Evolutionary conservation across 495 filamentous ascomycete species (phyloP).

Genomic region (Echria macrotheca): DNA sequence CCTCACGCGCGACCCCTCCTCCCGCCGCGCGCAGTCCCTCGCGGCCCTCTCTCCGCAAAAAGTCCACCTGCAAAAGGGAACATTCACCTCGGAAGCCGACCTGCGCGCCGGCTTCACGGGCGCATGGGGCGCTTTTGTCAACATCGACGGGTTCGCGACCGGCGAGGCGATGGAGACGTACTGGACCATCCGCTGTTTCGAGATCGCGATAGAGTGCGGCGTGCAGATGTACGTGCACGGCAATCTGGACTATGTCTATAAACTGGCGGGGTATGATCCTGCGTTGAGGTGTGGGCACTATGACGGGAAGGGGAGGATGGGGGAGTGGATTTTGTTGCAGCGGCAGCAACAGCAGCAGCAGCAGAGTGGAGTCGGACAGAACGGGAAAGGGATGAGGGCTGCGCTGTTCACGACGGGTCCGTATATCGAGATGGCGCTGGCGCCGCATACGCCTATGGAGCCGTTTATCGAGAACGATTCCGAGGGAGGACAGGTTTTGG

Average conservation of each 20-base stretch:
- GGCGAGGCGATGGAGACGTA: conserved; percentile 51
- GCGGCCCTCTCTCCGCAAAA: conserved; percentile 27
- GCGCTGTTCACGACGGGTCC: conserved; percentile 49
- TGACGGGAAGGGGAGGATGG: conserved; percentile 50
- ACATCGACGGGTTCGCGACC: conserved; percentile 49
- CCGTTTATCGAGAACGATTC: conserved; percentile 33
- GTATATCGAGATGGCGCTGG: conserved; percentile 51
- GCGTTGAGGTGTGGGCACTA: conserved; percentile 46
- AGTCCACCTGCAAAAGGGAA: conserved; percentile 42
- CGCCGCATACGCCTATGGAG: conserved; percentile 29
- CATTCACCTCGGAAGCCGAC: conserved; percentile 39
- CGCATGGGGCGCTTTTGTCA: conserved; percentile 47
- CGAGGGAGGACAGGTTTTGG: conserved; percentile 27
- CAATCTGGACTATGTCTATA: conserved; percentile 42
- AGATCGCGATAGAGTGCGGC: conserved; percentile 46
- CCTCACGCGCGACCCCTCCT: conserved; percentile 42
- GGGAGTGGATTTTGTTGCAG: conserved; percentile 38
- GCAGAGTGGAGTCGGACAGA: too few species aligned
- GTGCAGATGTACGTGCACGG: conserved; percentile 50
- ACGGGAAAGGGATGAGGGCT: conserved; percentile 37
- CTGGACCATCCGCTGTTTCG: conserved; percentile 52
- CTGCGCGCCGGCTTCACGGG: conserved; percentile 40
- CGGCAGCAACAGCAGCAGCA: conserved; percentile 31
- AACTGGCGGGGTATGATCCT: conserved; percentile 41
- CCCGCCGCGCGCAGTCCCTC: conserved; percentile 36